phyloP scores from a whole-genome alignment of 176 grass and related monocot species.

The Musa acuminata region DNA sequence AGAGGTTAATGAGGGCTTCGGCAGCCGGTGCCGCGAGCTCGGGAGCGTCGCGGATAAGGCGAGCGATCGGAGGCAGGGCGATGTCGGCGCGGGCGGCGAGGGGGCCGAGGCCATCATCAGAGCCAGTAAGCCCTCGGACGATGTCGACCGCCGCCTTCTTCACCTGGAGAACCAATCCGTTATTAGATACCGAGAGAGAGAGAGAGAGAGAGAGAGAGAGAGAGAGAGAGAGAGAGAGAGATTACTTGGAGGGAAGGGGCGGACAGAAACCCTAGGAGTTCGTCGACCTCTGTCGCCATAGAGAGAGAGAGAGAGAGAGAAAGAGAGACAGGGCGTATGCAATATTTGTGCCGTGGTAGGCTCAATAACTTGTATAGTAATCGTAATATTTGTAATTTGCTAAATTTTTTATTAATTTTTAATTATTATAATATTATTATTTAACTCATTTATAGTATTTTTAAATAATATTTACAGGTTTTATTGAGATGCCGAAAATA shows the following conservation, averaged over 20 bases:
- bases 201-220: neutral
- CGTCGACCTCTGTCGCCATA: conserved; percentile 77
- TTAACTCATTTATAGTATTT: no score
- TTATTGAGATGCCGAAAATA: no score
- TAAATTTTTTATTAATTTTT: no score
- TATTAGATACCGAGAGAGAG: no score
- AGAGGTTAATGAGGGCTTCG: conserved; percentile 84
- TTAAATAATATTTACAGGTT: no score
- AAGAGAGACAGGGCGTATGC: neutral
- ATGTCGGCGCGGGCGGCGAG: conserved; percentile 38
- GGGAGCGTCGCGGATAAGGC: conserved; percentile 36
- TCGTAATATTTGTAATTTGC: no score
- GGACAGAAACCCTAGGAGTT: conserved; percentile 62
- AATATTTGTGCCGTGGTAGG: no score
- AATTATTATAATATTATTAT: no score
- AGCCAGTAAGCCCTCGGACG: conserved; percentile 66
- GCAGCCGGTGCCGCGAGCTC: conserved; percentile 44
- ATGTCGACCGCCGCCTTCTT: conserved; percentile 66
- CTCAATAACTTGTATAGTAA: no score
- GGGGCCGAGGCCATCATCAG: conserved; percentile 42
- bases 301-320: neutral
- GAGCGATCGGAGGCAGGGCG: conserved; percentile 42
- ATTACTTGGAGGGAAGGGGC: conserved; percentile 40
- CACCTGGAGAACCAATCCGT: conserved; percentile 26
- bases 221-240: no score